These are phyloP conservation scores for Leccinum pachyderme DNA, from an alignment of 1,284 basidiomycete species.

Conservation along the genomic window DNA sequence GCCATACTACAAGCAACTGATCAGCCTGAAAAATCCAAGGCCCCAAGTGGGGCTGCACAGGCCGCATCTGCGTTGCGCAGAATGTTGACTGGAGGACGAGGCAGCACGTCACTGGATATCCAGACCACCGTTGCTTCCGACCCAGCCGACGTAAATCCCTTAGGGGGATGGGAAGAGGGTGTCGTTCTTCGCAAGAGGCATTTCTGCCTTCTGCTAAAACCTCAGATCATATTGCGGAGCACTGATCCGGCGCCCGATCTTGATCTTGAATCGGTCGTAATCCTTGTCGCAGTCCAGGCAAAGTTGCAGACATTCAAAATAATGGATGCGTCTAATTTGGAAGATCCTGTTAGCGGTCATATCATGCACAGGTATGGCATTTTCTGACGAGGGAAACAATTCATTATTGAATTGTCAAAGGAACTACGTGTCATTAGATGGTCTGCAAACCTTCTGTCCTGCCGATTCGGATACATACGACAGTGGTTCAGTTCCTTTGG, in stretches of 20 bases:
- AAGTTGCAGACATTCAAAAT: conserved; percentile 82
- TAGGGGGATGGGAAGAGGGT: conserved; percentile 69
- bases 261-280: conserved; percentile 62
- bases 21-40: conserved; percentile 36
- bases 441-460: conserved; percentile 89
- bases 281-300: conserved; percentile 82
- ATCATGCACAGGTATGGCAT: conserved; percentile 77
- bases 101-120: conserved; percentile 46
- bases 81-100: conserved; percentile 53
- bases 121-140: conserved; percentile 29
- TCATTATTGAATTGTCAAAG: conserved; percentile 36
- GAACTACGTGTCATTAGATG: conserved; percentile 73
- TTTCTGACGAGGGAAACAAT: not conserved
- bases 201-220: conserved; percentile 85
- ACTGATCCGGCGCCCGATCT: conserved; percentile 38
- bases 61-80: conserved; percentile 64
- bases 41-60: conserved; percentile 47
- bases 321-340: conserved; percentile 74
- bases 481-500: conserved; percentile 72
- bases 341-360: conserved; percentile 84
- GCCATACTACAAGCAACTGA: conserved; percentile 38
- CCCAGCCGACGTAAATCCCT: conserved; percentile 48
- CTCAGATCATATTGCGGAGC: conserved; percentile 84
- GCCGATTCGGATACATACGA: conserved; percentile 39
- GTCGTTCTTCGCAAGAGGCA: conserved; percentile 69